Evolutionary conservation across 2,329 filamentous ascomycete genomes (phyloP).

Genomic region (Alternaria sp.): DNA sequence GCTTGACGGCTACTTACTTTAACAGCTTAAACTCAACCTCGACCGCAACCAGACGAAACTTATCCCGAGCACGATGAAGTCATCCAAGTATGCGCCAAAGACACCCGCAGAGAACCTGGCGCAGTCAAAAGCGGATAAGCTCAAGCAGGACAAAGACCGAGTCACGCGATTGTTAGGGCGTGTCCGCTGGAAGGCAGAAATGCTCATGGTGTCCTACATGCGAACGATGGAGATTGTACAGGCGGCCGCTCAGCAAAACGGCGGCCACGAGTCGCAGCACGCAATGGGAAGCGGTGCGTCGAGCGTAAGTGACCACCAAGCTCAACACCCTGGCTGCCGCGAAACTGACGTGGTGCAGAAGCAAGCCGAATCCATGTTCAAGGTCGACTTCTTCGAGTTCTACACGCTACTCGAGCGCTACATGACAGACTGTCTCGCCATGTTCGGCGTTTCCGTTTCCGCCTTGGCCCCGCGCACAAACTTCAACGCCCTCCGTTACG

Average conservation of each 20-base stretch:
- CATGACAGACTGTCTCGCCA: constrained; percentile 70
- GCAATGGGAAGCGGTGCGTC: constrained; percentile 25
- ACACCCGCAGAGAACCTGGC: constrained; percentile 39
- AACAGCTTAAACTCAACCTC: neutral
- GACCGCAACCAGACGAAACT: neutral
- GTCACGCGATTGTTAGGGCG: constrained; percentile 39
- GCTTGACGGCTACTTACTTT: neutral
- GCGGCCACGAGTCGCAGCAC: constrained; percentile 21
- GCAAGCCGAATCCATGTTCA: constrained; percentile 68
- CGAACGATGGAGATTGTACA: constrained; percentile 41
- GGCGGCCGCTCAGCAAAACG: constrained; percentile 27
- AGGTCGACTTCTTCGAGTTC: constrained; percentile 80
- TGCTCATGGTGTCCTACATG: constrained; percentile 42
- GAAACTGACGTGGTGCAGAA: constrained; percentile 30
- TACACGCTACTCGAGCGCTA: constrained; percentile 77
- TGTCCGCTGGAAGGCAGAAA: constrained; percentile 50
- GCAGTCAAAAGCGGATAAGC: constrained; percentile 37
- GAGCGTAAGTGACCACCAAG: constrained; percentile 28
- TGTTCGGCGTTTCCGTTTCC: constrained; percentile 66
- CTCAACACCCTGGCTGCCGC: neutral
- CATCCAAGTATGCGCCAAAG: constrained; percentile 45
- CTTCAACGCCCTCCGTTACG: constrained; percentile 44
- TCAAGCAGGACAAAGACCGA: constrained; percentile 44
- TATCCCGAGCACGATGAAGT: constrained; percentile 25
- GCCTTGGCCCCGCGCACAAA: constrained; percentile 28